phyloP scores from a whole-genome alignment of 2,329 filamentous ascomycete genomes.

The Aspergillus sp. region DNA sequence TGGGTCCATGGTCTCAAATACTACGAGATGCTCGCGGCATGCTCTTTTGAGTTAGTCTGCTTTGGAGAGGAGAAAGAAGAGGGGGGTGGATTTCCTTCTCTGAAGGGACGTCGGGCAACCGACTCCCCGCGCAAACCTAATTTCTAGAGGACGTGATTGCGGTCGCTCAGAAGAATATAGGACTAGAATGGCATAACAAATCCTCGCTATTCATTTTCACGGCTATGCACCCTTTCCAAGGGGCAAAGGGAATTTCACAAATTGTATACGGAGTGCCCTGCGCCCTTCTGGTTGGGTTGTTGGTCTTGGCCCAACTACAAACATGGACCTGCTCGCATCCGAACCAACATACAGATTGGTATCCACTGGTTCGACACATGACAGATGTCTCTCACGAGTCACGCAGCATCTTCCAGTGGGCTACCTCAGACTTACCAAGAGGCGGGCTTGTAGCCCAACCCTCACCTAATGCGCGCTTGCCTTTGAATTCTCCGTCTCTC shows the following conservation, averaged over 20 bases:
- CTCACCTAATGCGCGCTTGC: neutral
- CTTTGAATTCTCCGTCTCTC: neutral
- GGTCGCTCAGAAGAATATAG: neutral
- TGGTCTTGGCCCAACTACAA: conserved; percentile 3
- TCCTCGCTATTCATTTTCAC: neutral
- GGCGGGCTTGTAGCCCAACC: neutral
- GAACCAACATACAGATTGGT: conserved; percentile 5
- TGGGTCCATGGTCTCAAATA: conserved; percentile 11
- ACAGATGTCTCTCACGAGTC: neutral
- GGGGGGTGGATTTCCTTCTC: neutral
- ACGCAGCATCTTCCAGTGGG: neutral
- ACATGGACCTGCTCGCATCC: conserved; percentile 9
- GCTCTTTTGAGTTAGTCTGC: neutral
- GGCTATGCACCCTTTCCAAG: neutral
- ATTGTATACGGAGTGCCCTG: neutral
- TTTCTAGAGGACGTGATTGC: neutral
- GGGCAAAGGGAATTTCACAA: neutral
- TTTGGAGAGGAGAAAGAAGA: neutral
- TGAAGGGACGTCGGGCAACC: neutral
- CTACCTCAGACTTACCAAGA: neutral
- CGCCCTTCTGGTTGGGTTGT: conserved; percentile 4
- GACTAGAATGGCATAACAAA: neutral
- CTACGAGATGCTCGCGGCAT: neutral
- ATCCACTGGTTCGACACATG: conserved; percentile 2
- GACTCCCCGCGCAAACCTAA: neutral